phyloP scores from a whole-genome alignment of 2,329 filamentous ascomycete genomes.

The Venturia nashicola region DNA sequence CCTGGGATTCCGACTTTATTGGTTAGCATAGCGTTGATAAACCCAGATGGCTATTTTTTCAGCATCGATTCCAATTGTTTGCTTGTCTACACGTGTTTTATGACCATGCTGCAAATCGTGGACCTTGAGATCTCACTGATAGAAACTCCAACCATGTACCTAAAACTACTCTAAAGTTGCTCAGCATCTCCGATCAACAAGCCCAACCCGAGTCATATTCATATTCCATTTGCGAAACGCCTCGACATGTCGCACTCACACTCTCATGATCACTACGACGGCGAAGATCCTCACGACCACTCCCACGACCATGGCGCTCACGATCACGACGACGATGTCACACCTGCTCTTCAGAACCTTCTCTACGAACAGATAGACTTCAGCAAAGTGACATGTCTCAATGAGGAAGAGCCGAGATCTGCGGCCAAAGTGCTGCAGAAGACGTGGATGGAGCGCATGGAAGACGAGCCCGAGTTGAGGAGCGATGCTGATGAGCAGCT shows the following conservation, averaged over 20 bases:
- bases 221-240: background rate
- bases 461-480: constrained; percentile 59
- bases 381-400: constrained; percentile 69
- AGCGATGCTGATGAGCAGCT: constrained; percentile 89
- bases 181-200: background rate
- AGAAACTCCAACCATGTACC: background rate
- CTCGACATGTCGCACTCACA: background rate
- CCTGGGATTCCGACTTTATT: background rate
- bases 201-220: background rate
- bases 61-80: too few species aligned
- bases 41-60: too few species aligned
- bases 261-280: constrained; percentile 9
- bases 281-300: constrained; percentile 16
- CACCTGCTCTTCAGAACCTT: constrained; percentile 78
- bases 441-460: constrained; percentile 74
- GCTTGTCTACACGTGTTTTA: background rate
- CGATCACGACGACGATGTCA: constrained; percentile 51
- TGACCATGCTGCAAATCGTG: background rate
- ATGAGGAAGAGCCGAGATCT: constrained; percentile 58
- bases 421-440: constrained; percentile 74
- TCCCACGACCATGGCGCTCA: constrained; percentile 37
- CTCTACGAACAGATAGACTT: constrained; percentile 91
- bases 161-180: background rate
- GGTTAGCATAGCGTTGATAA: background rate
- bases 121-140: background rate